Percentiles rank a stretch among this genome's conserved stretches.
These are phyloP conservation scores for Trichoderma reesei DNA, from an alignment of 495 filamentous ascomycete species.

Conservation along the genomic window DNA sequence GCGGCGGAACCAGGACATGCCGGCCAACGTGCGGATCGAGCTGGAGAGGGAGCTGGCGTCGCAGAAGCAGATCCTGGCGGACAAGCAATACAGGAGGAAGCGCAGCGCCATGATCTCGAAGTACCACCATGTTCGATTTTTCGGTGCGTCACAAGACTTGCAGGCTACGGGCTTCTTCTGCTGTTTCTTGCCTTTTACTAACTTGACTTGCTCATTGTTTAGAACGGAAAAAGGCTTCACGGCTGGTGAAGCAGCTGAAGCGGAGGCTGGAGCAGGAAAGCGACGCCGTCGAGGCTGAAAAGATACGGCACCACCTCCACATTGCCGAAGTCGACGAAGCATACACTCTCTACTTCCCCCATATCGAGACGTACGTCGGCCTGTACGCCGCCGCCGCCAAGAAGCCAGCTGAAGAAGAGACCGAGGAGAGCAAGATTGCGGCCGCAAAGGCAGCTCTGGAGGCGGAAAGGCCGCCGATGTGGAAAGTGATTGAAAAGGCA, in stretches of 20 bases:
- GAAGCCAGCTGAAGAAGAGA: slow-evolving; percentile 31
- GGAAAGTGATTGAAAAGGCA: slow-evolving; percentile 57
- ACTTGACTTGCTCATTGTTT: background rate
- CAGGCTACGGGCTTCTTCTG: background rate
- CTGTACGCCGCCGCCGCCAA: slow-evolving; percentile 43
- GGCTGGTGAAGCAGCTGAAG: slow-evolving; percentile 54
- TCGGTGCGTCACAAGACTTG: slow-evolving; percentile 43
- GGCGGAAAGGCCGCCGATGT: slow-evolving; percentile 47
- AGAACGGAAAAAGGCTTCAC: slow-evolving; percentile 80
- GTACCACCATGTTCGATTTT: slow-evolving; percentile 93
- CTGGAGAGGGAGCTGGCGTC: slow-evolving; percentile 72
- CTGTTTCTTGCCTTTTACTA: background rate
- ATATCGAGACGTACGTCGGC: slow-evolving; percentile 67
- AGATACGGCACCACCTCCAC: slow-evolving; percentile 51
- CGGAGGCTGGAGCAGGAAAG: slow-evolving; percentile 41
- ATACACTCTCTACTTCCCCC: slow-evolving; percentile 77
- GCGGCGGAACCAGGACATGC: slow-evolving; percentile 48
- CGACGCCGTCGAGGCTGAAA: slow-evolving; percentile 39
- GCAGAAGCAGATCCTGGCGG: slow-evolving; percentile 61
- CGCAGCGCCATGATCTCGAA: slow-evolving; percentile 67
- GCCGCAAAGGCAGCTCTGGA: slow-evolving; percentile 26
- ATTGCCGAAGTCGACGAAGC: slow-evolving; percentile 69
- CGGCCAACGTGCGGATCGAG: slow-evolving; percentile 62
- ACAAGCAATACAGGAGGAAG: slow-evolving; percentile 44
- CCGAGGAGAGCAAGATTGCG: slow-evolving; percentile 22